These are phyloP conservation scores for Cytospora chrysosperma DNA, from an alignment of 2,329 filamentous ascomycete genomes.

Conservation along the genomic window DNA sequence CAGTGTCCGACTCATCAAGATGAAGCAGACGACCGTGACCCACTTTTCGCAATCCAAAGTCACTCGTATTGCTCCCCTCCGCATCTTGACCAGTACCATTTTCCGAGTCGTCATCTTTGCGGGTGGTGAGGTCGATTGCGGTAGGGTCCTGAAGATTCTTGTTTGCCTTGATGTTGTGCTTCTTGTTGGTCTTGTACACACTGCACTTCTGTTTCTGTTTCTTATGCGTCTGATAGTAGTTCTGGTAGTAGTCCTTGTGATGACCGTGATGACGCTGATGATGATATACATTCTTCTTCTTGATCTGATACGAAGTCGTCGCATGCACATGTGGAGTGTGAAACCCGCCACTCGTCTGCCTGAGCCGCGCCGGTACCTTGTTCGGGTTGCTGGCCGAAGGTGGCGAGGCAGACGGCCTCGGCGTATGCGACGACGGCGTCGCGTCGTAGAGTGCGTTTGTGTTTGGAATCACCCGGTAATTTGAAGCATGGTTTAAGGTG, in stretches of 20 bases:
- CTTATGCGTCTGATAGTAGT: constrained; percentile 1
- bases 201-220: constrained; percentile 26
- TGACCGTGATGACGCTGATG: constrained; percentile 25
- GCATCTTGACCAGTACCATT: no score
- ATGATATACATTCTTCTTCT: constrained; percentile 29
- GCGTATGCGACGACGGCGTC: constrained; percentile 45
- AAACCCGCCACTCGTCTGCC: constrained; percentile 49
- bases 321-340: constrained; percentile 44
- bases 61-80: not conserved
- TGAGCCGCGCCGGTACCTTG: constrained; percentile 35
- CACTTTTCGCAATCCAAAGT: constrained; percentile 11
- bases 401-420: constrained; percentile 40
- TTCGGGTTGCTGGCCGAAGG: constrained; percentile 30
- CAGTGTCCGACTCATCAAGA: constrained; percentile 23
- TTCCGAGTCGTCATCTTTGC: not conserved
- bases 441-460: constrained; percentile 42
- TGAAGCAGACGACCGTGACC: not conserved
- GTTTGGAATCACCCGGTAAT: constrained; percentile 49
- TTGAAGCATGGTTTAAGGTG: constrained; percentile 50
- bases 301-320: constrained; percentile 24
- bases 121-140: not conserved
- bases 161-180: constrained; percentile 3
- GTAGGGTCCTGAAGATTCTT: not conserved
- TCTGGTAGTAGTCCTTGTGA: not conserved
- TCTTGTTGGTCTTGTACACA: constrained; percentile 29